Base-by-base conservation (phyloP, 2,329 filamentous ascomycete genomes). In the Botrytis medusae region DNA sequence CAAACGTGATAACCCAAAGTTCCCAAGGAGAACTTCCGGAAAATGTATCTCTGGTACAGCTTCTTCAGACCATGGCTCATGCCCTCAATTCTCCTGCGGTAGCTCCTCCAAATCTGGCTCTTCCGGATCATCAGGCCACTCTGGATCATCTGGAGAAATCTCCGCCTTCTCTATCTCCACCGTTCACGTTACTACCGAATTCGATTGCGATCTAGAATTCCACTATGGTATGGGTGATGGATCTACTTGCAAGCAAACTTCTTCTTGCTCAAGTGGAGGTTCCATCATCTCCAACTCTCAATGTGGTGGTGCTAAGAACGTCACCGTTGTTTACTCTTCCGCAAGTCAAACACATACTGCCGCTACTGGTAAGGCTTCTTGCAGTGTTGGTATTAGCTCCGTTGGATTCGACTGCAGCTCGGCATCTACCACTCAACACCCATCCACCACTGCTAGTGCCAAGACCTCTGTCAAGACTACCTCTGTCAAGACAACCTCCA, bases 231-330 rank as follows among this genome's bases (percentile, higher is more conserved):
- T 98, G 94, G 87, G 90, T 2, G 93, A 95, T 81, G 93, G 93
- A 78, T 91, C 89, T 22, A 88, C 83, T 74, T 98, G 95, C 90
- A 95, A 93, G 85, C 92, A 97, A 79, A 90, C 89, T 75, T 85
- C 88, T 77, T 81, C 86, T 70, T 97, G 93, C 88, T 88, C 86
- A 76, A 85, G 87, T 72, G 84, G 86, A 25, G 93, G 93, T 79
- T 91, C 89, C 74, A 88, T 87, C 64, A 86, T 98, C 79, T 84
- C 89, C 84, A 98, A 98, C 88, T 89, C 86, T 75, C 94, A 98
- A 87, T 98, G 95, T 82, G 95, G 94, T 88, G 95, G 95, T 83
- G 95, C 95, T 77, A 93, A 88, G 81, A 90, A 89, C 73, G 94
- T 98, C 75, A 90, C 88, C 72, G 90, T 98, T 81, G 84, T 90